Evolutionary conservation across 192 early-diverging fungal genomes (phyloP).

Genomic region (Backusella morwellensis): DNA sequence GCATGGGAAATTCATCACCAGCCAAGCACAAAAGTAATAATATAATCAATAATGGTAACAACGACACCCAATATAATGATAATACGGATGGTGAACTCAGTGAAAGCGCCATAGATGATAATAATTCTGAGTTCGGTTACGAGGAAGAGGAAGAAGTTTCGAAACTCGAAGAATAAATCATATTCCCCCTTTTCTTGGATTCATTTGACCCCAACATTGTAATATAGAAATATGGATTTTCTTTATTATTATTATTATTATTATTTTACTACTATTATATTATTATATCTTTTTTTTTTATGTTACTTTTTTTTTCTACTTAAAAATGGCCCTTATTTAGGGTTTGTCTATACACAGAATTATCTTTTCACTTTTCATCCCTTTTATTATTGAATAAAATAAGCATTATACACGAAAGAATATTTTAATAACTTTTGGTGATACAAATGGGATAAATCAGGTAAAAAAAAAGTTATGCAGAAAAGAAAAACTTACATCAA

Average conservation of each 20-base stretch:
- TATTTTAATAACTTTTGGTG: not conserved
- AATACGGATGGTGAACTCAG: not conserved
- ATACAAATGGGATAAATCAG: not conserved
- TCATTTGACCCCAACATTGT: not conserved
- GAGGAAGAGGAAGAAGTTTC: not conserved
- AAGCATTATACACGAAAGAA: not conserved
- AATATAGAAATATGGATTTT: not conserved
- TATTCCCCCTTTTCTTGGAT: not conserved
- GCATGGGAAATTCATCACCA: not conserved
- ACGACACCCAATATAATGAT: not conserved
- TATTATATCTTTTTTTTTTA: not conserved
- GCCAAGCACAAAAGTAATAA: not conserved
- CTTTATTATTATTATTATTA: not conserved
- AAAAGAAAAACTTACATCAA: not conserved
- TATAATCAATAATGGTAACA: not conserved
- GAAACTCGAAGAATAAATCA: not conserved
- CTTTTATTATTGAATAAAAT: not conserved
- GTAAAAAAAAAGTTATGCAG: not conserved
- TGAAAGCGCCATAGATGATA: not conserved
- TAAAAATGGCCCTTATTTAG: not conserved
- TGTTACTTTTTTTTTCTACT: not conserved
- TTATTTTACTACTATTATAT: not conserved
- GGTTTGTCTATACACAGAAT: not conserved
- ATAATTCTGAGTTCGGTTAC: not conserved
- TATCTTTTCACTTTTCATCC: not conserved